A percentile compares a stretch with the other conserved stretches of the same genome.
Conservation (phyloP, 2,329 filamentous ascomycete genomes). For the Cladosporium sp. region DNA sequence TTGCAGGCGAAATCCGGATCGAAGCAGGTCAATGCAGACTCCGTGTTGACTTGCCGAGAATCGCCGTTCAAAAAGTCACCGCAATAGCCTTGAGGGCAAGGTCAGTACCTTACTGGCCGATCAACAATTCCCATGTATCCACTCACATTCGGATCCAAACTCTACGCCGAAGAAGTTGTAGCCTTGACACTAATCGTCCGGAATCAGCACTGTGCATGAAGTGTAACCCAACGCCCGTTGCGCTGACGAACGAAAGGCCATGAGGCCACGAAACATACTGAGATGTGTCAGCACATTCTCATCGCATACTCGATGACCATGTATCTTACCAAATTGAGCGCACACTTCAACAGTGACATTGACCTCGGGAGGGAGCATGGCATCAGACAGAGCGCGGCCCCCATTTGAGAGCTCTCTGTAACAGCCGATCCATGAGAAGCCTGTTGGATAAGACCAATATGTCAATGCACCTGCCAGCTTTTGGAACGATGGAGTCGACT, state of each 20-base stretch:
- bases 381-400: neutral
- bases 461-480: neutral
- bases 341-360: constrained; percentile 1
- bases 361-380: neutral
- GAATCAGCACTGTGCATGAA: too few relatives aligned
- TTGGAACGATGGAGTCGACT: neutral
- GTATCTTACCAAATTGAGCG: neutral
- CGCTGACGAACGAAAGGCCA: neutral
- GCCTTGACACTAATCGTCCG: neutral
- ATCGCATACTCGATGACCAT: neutral
- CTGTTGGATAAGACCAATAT: neutral
- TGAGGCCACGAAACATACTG: neutral
- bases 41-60: constrained; percentile 2
- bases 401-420: neutral
- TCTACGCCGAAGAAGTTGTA: constrained; percentile 7
- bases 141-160: constrained; percentile 1
- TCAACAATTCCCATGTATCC: too few relatives aligned
- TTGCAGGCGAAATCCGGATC: neutral
- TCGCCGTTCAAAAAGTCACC: constrained; percentile 1
- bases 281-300: neutral
- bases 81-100: neutral
- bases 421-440: constrained; percentile 5
- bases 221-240: neutral
- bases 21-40: constrained; percentile 1
- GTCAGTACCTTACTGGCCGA: neutral